Percentiles rank a stretch among this genome's conserved stretches.
These are phyloP conservation scores for Prunus mira DNA, from an alignment of 306 rosid species.

Conservation along the genomic window DNA sequence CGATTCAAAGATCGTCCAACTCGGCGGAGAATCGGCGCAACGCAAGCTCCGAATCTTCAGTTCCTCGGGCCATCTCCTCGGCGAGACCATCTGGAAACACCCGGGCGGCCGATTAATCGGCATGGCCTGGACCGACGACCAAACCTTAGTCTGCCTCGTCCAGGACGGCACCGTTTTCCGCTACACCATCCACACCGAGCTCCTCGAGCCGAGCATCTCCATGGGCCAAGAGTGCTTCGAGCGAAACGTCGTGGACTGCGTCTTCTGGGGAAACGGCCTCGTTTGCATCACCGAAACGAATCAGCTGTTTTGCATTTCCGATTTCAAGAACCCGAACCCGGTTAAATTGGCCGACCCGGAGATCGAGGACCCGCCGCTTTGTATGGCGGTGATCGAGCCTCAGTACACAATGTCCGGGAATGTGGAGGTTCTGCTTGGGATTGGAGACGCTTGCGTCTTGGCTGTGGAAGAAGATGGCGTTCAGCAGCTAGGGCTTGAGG, in stretches of 20 bases:
- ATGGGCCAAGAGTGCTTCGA: slow-evolving; percentile 84
- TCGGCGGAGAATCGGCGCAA: slow-evolving; percentile 87
- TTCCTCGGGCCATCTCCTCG: slow-evolving; percentile 60
- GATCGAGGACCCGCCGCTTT: slow-evolving; percentile 68
- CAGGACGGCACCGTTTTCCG: slow-evolving; percentile 92
- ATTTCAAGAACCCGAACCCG: slow-evolving; percentile 60
- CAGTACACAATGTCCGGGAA: slow-evolving; percentile 89
- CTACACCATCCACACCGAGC: slow-evolving; percentile 62
- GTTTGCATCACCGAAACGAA: slow-evolving; percentile 76
- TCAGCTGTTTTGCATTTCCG: slow-evolving; percentile 63
- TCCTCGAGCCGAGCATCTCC: slow-evolving; percentile 66
- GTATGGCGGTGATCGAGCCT: slow-evolving; percentile 95
- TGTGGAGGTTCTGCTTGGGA: slow-evolving; percentile 82
- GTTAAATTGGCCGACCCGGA: slow-evolving; percentile 72
- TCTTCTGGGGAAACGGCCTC: slow-evolving; percentile 82
- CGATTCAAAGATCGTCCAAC: slow-evolving; percentile 98
- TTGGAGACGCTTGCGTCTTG: slow-evolving; percentile 59
- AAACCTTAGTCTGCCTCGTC: slow-evolving; percentile 69
- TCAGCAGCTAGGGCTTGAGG: slow-evolving; percentile 63
- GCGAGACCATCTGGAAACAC: slow-evolving; percentile 83
- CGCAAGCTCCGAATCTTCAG: slow-evolving; percentile 91
- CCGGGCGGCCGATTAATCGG: slow-evolving; percentile 81
- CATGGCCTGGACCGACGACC: slow-evolving; percentile 89
- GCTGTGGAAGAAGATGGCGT: slow-evolving; percentile 90
- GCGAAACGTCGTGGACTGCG: slow-evolving; percentile 79